These are phyloP conservation scores for Tylopilus plumbeoviolaceoides DNA, from an alignment of 768 basidiomycete genomes.

Conservation along the genomic window DNA sequence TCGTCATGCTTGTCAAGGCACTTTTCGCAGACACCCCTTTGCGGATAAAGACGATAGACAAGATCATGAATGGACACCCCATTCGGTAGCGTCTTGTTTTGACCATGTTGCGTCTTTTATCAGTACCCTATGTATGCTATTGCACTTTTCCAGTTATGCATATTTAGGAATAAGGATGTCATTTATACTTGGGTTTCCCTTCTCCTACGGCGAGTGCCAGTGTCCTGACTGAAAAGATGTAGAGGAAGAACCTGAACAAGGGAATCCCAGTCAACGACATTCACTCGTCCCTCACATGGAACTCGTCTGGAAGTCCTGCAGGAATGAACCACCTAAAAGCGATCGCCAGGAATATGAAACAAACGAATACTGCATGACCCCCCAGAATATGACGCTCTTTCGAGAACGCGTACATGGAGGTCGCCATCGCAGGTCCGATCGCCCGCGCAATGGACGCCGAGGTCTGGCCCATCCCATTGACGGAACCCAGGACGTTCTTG, in stretches of 20 bases:
- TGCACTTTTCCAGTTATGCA: slow-evolving; percentile 8
- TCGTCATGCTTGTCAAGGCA: slow-evolving; percentile 76
- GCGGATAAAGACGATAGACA: slow-evolving; percentile 77
- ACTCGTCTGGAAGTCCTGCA: background rate
- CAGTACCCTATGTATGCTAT: slow-evolving; percentile 1
- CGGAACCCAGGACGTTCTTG: slow-evolving; percentile 51
- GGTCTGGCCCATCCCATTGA: slow-evolving; percentile 55
- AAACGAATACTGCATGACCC: slow-evolving; percentile 38
- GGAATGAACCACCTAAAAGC: slow-evolving; percentile 36
- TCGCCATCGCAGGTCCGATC: slow-evolving; percentile 46
- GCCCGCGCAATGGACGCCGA: slow-evolving; percentile 42
- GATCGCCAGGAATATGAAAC: slow-evolving; percentile 29
- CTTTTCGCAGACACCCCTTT: slow-evolving; percentile 85
- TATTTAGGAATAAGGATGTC: slow-evolving; percentile 7
- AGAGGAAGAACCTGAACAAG: background rate
- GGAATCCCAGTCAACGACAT: no score
- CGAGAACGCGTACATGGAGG: slow-evolving; percentile 49
- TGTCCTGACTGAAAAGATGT: background rate
- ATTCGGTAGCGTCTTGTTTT: slow-evolving; percentile 11
- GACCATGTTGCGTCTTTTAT: slow-evolving; percentile 2
- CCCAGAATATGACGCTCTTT: slow-evolving; percentile 41
- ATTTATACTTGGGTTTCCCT: background rate
- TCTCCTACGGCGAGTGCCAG: background rate
- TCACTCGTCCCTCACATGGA: no score
- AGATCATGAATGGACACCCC: slow-evolving; percentile 62